Evolutionary conservation across 352 stramenopile genomes (phyloP).

Genomic region (Peronospora farinosa): DNA sequence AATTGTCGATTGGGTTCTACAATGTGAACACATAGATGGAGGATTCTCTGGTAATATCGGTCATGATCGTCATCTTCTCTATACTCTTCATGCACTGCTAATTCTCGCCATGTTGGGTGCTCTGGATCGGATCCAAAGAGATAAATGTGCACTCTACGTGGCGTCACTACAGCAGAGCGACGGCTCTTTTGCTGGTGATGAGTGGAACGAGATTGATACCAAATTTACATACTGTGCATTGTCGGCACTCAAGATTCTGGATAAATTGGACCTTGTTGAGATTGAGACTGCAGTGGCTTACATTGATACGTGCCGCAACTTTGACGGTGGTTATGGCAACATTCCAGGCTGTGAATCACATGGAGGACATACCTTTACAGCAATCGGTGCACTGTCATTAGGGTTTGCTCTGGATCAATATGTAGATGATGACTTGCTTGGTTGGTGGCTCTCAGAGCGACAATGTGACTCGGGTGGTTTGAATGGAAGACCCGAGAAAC

Average conservation of each 20-base stretch:
- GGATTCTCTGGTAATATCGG: conserved; percentile 94
- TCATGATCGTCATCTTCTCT: conserved; percentile 96
- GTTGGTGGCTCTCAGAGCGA: conserved; percentile 96
- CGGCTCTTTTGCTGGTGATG: conserved; percentile 95
- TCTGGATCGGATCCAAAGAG: conserved; percentile 72
- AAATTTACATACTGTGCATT: conserved; percentile 99
- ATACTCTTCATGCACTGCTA: conserved; percentile 96
- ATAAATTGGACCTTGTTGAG: conserved; percentile 81
- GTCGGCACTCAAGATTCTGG: conserved; percentile 91
- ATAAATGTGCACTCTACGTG: conserved; percentile 83
- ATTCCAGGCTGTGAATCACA: conserved; percentile 95
- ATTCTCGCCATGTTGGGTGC: conserved; percentile 92
- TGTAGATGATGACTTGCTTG: conserved; percentile 86
- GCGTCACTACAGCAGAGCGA: conserved; percentile 91
- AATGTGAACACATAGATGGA: conserved; percentile 88
- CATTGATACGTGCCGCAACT: conserved; percentile 95
- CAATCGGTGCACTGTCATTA: conserved; percentile 92
- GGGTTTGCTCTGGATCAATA: conserved; percentile 61
- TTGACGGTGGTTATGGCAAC: conserved; percentile 91
- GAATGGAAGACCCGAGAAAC: conserved; percentile 98
- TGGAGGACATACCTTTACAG: conserved; percentile 96
- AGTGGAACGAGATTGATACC: conserved; percentile 97
- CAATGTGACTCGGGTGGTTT: conserved; percentile 93
- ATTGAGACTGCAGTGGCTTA: conserved; percentile 88
- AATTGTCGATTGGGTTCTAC: conserved; percentile 93